Base-by-base conservation (phyloP, 768 basidiomycete species). In the Trametopsis cervina region DNA sequence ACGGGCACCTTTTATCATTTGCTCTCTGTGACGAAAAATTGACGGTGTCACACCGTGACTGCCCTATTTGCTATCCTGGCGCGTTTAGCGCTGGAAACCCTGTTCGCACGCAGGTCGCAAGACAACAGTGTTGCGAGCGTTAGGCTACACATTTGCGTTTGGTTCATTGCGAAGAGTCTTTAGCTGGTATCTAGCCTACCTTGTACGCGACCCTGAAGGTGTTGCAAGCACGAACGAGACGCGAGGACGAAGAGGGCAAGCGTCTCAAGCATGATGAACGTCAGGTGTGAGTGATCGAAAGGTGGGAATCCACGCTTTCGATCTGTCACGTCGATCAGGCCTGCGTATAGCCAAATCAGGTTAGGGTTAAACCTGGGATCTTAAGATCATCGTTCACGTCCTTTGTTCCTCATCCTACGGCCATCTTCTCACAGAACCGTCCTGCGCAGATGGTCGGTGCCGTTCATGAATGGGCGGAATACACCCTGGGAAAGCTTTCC, bases 1-100 rank as follows among this genome's bases (percentile, higher is more conserved):
- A 25, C 56, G 29, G 29, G 57, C 54, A 58, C 70, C 80, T 80
- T 81, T 79, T 81, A 81, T 77, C 77, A 73, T 73, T 71, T 69
- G 59, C 57, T 56, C 60, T 59, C 45, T 54, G 70, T 72, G 70
- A 72, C 69, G 63, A 38, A 56, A 64, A 64, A 66, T 62, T 66
- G 56, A 42, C 59, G 43, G 48, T n/a, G 70, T 71, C 69, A 71
- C 69, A 60, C 57, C 59, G 60, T 56, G 60, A 58, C 37, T 51
- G 36, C 15, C n/a, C 36, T 25, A 9, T 18, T 33, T 33, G 29
- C 29, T 15, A 33, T 33, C 7, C 15, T 7, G n/a, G n/a, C 29
- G 29, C 9, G 15, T 15, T 7, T 15, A 15, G 29, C 29, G 29
- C 29, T 33, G 7, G 29, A 7, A 33, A 15, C 29, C 29, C 7